These are phyloP conservation scores for Fraxinus xanthoxyloides DNA, from an alignment of 305 asterid genomes.

Conservation along the genomic window DNA sequence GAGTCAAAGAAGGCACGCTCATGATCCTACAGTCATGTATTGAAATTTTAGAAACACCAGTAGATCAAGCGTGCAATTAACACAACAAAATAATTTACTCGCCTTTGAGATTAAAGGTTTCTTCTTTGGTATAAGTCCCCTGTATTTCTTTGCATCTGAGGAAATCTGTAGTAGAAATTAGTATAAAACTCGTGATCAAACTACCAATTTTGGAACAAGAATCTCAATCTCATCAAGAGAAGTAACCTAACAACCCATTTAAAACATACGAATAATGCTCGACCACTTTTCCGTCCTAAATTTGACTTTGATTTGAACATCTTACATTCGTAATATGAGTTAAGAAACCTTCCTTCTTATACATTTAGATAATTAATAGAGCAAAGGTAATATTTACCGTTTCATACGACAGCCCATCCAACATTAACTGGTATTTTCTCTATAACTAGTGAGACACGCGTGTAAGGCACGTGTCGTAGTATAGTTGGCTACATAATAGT, in stretches of 20 bases:
- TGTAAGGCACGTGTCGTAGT: no score
- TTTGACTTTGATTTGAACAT: no score
- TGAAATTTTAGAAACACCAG: neutral
- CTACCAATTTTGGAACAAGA: neutral
- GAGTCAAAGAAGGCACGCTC: slow-evolving; percentile 86
- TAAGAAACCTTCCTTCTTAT: neutral
- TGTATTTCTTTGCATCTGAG: slow-evolving; percentile 30
- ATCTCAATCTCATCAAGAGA: neutral
- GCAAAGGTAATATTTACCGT: neutral
- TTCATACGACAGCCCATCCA: neutral
- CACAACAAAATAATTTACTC: neutral
- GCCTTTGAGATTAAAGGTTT: slow-evolving; percentile 48
- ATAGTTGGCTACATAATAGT: no score
- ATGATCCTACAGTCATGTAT: slow-evolving; percentile 49
- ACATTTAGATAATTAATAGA: neutral
- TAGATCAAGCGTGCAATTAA: neutral
- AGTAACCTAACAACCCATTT: no score
- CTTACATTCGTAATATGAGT: neutral
- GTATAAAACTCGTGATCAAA: neutral
- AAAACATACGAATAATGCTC: no score
- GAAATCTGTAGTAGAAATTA: slow-evolving; percentile 19
- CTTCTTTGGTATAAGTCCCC: slow-evolving; percentile 44
- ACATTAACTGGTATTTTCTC: neutral
- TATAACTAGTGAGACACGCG: no score
- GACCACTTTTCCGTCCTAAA: no score